These are phyloP conservation scores for Camellia granthamiana DNA, from an alignment of 148 eudicot genomes.

Conservation along the genomic window DNA sequence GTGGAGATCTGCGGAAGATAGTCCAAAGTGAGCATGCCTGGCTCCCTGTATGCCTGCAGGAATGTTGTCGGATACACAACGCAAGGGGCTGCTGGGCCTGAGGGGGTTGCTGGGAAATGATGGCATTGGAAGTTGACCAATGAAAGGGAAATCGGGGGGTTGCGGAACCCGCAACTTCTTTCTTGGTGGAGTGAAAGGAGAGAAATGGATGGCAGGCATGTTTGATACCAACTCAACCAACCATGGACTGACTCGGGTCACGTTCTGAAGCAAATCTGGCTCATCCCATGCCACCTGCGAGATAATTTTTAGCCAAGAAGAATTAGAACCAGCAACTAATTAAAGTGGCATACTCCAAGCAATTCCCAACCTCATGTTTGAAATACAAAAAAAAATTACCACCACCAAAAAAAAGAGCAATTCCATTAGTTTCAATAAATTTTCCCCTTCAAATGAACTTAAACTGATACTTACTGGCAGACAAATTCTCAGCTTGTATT, in stretches of 20 bases:
- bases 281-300: conserved; percentile 72
- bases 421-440: not conserved
- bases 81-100: conserved; percentile 42
- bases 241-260: conserved; percentile 70
- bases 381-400: not conserved
- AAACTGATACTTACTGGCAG: not conserved
- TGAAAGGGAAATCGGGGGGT: conserved; percentile 41
- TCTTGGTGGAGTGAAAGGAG: conserved; percentile 59
- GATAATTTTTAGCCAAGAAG: not conserved
- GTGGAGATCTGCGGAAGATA: conserved; percentile 28
- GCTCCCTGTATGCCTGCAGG: conserved; percentile 80
- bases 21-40: conserved; percentile 66
- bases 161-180: conserved; percentile 62
- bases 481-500: not conserved
- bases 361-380: not conserved
- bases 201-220: conserved; percentile 45
- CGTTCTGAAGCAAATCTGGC: conserved; percentile 63
- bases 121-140: conserved; percentile 34
- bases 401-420: not conserved
- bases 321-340: not conserved
- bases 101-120: conserved; percentile 35
- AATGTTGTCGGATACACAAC: conserved; percentile 37
- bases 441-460: not conserved
- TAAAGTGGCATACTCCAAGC: not conserved
- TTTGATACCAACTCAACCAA: conserved; percentile 60